These are phyloP conservation scores for Delonix regia DNA, from an alignment of 306 rosid species.

Conservation along the genomic window DNA sequence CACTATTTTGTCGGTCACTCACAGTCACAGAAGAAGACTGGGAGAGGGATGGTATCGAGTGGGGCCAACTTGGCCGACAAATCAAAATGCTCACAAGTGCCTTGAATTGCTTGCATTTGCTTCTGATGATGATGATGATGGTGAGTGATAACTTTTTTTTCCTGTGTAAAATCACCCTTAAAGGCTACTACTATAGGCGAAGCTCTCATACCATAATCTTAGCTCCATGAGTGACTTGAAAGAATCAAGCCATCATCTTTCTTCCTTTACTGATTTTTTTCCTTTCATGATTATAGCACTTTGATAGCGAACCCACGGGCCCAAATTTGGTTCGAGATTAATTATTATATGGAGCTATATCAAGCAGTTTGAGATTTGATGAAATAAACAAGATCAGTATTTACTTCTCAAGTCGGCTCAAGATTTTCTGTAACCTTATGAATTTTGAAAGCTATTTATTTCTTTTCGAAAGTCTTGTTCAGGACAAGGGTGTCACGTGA, in stretches of 20 bases:
- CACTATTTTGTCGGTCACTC: conserved; percentile 72
- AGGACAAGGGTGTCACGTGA: conserved; percentile 1
- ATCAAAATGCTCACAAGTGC: conserved; percentile 34
- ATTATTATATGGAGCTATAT: neutral
- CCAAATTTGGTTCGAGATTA: neutral
- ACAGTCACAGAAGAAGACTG: neutral
- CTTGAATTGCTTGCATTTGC: conserved; percentile 24
- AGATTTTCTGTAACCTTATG: neutral
- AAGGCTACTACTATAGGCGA: neutral
- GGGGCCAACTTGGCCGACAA: conserved; percentile 63
- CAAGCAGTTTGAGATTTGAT: neutral
- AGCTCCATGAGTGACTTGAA: conserved; percentile 7
- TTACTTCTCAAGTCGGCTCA: neutral
- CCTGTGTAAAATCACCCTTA: neutral
- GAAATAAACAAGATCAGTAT: neutral
- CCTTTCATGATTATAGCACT: neutral
- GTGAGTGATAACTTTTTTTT: neutral
- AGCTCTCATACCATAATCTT: neutral
- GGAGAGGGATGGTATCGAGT: conserved; percentile 24
- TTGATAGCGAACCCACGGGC: neutral
- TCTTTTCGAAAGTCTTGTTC: neutral
- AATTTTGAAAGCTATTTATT: neutral
- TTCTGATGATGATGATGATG: neutral
- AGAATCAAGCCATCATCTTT: conserved; percentile 1
- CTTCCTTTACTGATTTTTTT: neutral